phyloP scores from a whole-genome alignment of 768 basidiomycete genomes.

The Tricholoma terreum region DNA sequence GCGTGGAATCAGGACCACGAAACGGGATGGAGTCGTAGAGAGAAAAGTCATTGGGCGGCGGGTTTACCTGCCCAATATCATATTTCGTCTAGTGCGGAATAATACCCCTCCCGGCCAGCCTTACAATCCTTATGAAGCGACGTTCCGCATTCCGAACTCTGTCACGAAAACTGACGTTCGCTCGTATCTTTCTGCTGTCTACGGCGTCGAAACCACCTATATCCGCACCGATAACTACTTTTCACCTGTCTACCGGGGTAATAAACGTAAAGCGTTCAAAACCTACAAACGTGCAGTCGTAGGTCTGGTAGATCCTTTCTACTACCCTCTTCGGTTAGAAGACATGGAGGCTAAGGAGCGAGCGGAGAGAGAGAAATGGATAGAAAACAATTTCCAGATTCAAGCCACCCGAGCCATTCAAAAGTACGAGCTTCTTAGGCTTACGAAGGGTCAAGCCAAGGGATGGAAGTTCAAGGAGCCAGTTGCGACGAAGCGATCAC shows the following conservation, averaged over 20 bases:
- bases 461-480: conserved; percentile 42
- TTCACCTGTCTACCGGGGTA: conserved; percentile 44
- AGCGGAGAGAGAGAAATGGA: conserved; percentile 52
- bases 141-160: conserved; percentile 86
- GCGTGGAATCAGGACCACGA: conserved; percentile 56
- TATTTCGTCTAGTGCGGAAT: conserved; percentile 83
- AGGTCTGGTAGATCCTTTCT: conserved; percentile 89
- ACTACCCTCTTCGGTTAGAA: conserved; percentile 79
- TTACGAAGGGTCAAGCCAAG: conserved; percentile 37
- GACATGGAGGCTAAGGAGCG: conserved; percentile 67
- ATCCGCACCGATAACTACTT: conserved; percentile 94
- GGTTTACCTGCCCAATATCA: conserved; percentile 86
- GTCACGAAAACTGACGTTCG: conserved; percentile 93
- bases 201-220: conserved; percentile 87
- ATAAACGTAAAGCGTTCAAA: conserved; percentile 36
- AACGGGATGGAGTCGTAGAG: conserved; percentile 35
- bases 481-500: conserved; percentile 42
- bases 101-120: conserved; percentile 68
- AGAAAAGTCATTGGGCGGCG: conserved; percentile 70
- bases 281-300: conserved; percentile 92
- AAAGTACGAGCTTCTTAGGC: conserved; percentile 37
- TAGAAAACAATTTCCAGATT: conserved; percentile 61
- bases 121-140: conserved; percentile 94
- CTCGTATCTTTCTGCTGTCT: conserved; percentile 79
- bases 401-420: conserved; percentile 32